phyloP scores from a whole-genome alignment of 169 alveolate genomes.

The Babesia bigemina region DNA sequence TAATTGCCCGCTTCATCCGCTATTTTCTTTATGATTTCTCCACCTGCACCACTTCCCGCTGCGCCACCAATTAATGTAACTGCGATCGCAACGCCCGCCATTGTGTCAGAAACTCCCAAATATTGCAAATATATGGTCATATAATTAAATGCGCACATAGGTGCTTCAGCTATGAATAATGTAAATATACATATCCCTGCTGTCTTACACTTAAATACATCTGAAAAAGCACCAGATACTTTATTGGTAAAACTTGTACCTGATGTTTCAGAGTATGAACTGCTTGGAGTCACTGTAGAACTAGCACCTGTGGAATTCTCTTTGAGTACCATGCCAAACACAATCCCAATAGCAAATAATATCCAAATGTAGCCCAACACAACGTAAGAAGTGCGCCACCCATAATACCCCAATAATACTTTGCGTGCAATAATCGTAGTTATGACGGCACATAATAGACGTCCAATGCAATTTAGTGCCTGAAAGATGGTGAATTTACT shows the following conservation, averaged over 20 bases:
- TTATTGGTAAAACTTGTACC: constrained; percentile 24
- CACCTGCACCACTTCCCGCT: constrained; percentile 89
- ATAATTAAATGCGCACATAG: constrained; percentile 87
- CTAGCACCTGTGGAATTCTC: too few relatives aligned
- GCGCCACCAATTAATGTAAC: constrained; percentile 84
- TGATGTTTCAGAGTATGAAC: too few relatives aligned
- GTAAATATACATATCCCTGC: not conserved
- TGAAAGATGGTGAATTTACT: constrained; percentile 12
- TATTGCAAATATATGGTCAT: constrained; percentile 88
- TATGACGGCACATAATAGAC: constrained; percentile 29
- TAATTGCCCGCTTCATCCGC: constrained; percentile 76
- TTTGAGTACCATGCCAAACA: not conserved
- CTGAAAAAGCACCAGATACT: not conserved
- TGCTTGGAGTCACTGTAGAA: too few relatives aligned
- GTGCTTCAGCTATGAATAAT: constrained; percentile 82
- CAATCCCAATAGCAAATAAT: not conserved
- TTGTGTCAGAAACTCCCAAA: constrained; percentile 82
- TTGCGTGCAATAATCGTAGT: constrained; percentile 20
- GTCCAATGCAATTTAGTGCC: constrained; percentile 39
- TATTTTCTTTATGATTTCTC: constrained; percentile 80
- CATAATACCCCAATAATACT: constrained; percentile 5
- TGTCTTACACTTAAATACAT: constrained; percentile 4
- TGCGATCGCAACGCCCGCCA: constrained; percentile 86
- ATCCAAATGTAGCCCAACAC: constrained; percentile 39
- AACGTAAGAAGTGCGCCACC: constrained; percentile 48